Evolutionary conservation across 73 alveolate species (phyloP), one percentile per base, ranked within the genome.

Genomic region (Paramecium pentaurelia): DNA sequence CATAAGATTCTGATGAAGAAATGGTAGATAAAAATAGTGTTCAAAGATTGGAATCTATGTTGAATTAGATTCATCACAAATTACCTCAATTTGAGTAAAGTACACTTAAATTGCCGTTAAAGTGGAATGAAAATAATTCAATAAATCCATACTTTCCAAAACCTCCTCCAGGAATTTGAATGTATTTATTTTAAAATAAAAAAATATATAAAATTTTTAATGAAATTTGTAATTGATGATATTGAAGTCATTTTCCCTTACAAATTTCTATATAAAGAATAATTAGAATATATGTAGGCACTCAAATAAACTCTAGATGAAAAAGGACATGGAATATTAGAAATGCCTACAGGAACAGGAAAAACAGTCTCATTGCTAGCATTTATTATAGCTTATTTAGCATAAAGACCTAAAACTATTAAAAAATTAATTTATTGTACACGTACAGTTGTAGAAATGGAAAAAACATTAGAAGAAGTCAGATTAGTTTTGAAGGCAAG

Each of bases 341-440:
- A 96, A 84, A 96, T 96, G 98, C 98, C 98, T 42, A 96, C 98
- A 86, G 98, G 98, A 49, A 96, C 98, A 77, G 98, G 98, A 6
- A 96, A 96, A 89, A 96, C 98, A 51, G 97, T 96, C 87, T 96
- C 97, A 59, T 86, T 96, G 40, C 84, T 96, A 28, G 93, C 98
- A 16, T 45, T 96, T 68, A 93, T 93, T 68, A 54, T 93, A 4
- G 92, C 97, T 49, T 96, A 91, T 64, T 90, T 94, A 64, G 89
- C 77, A 86, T 71, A 93, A 28, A 93, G 93, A 60, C 88, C 86
- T 0, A 85, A 38, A 14, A 27, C 22, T n/a, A 34, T 89, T 71
- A 89, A 89, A 49, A 89, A 96, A 93, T 86, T 96, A 12, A 85
- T 96, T 38, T 96, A 96, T 91, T 96, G 98, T 93, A 96, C 98